These are phyloP conservation scores for Linanthus parryae DNA, from an alignment of 148 eudicot genomes.

Conservation along the genomic window DNA sequence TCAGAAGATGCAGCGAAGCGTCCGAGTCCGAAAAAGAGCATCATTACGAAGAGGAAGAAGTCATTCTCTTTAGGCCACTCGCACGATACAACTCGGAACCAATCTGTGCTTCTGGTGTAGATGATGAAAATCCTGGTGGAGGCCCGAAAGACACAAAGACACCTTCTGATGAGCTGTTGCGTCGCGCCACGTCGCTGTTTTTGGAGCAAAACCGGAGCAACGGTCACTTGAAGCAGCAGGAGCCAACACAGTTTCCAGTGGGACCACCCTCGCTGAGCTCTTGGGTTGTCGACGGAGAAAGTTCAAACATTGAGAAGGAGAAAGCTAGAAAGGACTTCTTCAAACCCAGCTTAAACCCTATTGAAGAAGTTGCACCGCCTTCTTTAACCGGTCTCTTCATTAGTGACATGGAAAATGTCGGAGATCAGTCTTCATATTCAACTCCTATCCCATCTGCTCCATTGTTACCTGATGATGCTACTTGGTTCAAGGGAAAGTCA, in stretches of 20 bases:
- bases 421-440: constrained; percentile 15
- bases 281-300: constrained; percentile 67
- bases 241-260: constrained; percentile 24
- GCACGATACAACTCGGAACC: constrained; percentile 76
- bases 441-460: constrained; percentile 68
- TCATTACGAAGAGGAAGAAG: constrained; percentile 73
- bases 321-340: constrained; percentile 16
- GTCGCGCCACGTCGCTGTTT: constrained; percentile 78
- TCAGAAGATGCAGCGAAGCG: constrained; percentile 9
- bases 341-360: constrained; percentile 44
- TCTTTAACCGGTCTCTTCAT: constrained; percentile 34
- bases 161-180: constrained; percentile 46
- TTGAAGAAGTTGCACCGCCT: constrained; percentile 43
- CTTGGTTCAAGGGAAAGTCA: constrained; percentile 32
- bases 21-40: constrained; percentile 5
- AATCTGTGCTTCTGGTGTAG: constrained; percentile 15
- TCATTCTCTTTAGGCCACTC: constrained; percentile 84
- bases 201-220: constrained; percentile 39
- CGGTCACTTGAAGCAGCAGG: constrained; percentile 26
- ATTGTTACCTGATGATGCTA: constrained; percentile 43
- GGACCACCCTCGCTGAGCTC: constrained; percentile 90
- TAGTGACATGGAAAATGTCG: constrained; percentile 12
- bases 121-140: constrained; percentile 1
- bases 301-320: constrained; percentile 24
- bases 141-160: constrained; percentile 10